Evolutionary conservation across 2,329 filamentous ascomycete species (phyloP).

Genomic region (Ilyonectria destructans): DNA sequence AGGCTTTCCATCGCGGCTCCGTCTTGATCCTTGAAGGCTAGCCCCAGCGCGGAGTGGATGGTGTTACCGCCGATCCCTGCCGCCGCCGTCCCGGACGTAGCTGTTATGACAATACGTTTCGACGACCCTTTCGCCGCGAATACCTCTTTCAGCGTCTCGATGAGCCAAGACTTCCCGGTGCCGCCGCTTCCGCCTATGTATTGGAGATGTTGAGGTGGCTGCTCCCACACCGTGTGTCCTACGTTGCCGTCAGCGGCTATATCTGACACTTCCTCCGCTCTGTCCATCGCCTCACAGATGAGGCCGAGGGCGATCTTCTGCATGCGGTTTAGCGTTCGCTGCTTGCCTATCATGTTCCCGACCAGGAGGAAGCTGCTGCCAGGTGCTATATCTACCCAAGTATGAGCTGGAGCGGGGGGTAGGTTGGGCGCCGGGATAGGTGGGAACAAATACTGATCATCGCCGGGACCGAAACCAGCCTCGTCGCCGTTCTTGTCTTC

Average conservation of each 20-base stretch:
- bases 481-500: not conserved
- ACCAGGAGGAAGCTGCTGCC: not conserved
- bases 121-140: not conserved
- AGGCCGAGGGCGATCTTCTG: not conserved
- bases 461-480: not conserved
- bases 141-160: not conserved
- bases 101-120: not conserved
- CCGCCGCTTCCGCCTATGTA: not conserved
- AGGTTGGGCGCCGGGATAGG: not conserved
- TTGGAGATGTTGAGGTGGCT: not conserved
- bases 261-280: not conserved
- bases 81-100: not conserved
- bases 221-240: not conserved
- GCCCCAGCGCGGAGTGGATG: not conserved
- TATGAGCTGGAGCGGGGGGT: not conserved
- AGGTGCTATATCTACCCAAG: not conserved
- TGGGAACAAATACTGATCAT: not conserved
- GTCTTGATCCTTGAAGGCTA: not conserved
- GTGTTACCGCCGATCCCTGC: not conserved
- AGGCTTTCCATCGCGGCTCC: not conserved
- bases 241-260: not conserved
- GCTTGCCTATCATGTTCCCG: not conserved
- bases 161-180: not conserved
- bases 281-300: not conserved
- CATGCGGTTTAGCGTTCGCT: not conserved